Base-by-base conservation (phyloP, 2,329 filamentous ascomycete species). In the Fusarium pseudoanthophilum region DNA sequence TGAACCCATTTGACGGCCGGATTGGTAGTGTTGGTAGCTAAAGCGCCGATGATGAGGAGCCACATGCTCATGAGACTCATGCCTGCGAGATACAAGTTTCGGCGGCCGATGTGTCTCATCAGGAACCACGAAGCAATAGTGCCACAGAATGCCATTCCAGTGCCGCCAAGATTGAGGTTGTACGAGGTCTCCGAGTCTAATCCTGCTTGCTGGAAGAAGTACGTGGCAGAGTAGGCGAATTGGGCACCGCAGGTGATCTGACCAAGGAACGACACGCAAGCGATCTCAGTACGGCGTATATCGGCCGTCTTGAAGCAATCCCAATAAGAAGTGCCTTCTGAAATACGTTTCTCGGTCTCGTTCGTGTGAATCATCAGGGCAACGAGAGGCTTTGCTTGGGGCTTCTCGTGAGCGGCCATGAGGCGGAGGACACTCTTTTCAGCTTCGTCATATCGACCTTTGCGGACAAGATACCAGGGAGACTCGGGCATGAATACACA, bases 231-330 rank as follows among this genome's bases (percentile, higher is more conserved):
- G 5, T 51, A 51, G 11, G 48, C 48, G 30, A 34, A 51, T 0
- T 51, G 48, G 30, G 48, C 48, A 20, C 48, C 30, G 8, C 48
- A 51, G 30, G 48, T 51, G 11, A 51, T 51, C 30, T 34, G 48
- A 1, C 48, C 30, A 15, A 51, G 48, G 48, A 51, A 34, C 0
- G 48, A 34, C 5, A 51, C 48, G 15, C 48, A 51, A 24, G 48
- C 48, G 1, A 51, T 51, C 48, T 51, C 30, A 0, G 48, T 51
- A 34, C 48, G 48, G n/a, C 48, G 48, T 5, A n/a, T 0, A 20
- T 34, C 48, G 11, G 30, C 48, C 0, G 48, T 9, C 30, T 51
- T 51, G 4, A 51, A 51, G 16, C 48, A 51, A 34, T 51, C 48
- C 3, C n/a, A 51, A 6, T 51, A 51, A 2, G 48, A 51, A 20